phyloP scores from a whole-genome alignment of 2,329 filamentous ascomycete species.

The Penicillium janthinellum region DNA sequence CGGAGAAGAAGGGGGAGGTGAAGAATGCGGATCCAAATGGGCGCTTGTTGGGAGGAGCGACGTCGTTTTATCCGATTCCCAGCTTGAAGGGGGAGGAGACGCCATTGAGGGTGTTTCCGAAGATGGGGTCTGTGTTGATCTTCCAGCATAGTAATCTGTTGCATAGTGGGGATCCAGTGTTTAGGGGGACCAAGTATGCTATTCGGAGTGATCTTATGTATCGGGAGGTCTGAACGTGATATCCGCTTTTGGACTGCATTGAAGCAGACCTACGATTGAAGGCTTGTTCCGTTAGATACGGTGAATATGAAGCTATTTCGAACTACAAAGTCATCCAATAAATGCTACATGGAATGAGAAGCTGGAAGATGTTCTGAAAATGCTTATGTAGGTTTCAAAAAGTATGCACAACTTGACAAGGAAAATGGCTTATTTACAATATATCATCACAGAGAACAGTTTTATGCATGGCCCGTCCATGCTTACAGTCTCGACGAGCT shows the following conservation, averaged over 20 bases:
- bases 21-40: constrained; percentile 18
- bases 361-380: neutral
- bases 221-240: constrained; percentile 1
- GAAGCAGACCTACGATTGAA: too few species aligned
- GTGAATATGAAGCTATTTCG: too few species aligned
- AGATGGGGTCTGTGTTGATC: constrained; percentile 55
- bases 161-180: constrained; percentile 59
- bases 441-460: neutral
- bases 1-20: neutral
- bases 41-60: constrained; percentile 56
- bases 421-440: constrained; percentile 1
- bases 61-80: constrained; percentile 50
- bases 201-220: constrained; percentile 62
- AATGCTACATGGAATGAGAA: too few species aligned
- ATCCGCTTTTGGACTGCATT: too few species aligned
- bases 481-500: constrained; percentile 23
- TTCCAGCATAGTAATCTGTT: constrained; percentile 58
- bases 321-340: too few species aligned
- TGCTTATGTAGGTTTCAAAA: neutral
- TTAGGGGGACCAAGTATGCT: constrained; percentile 57
- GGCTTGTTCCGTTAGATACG: too few species aligned
- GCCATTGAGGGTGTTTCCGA: constrained; percentile 49
- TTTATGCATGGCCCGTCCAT: neutral
- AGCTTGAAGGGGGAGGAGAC: constrained; percentile 33
- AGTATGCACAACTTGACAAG: neutral